phyloP scores from a whole-genome alignment of 1,284 basidiomycete species.

The Ganoderma meredithae region DNA sequence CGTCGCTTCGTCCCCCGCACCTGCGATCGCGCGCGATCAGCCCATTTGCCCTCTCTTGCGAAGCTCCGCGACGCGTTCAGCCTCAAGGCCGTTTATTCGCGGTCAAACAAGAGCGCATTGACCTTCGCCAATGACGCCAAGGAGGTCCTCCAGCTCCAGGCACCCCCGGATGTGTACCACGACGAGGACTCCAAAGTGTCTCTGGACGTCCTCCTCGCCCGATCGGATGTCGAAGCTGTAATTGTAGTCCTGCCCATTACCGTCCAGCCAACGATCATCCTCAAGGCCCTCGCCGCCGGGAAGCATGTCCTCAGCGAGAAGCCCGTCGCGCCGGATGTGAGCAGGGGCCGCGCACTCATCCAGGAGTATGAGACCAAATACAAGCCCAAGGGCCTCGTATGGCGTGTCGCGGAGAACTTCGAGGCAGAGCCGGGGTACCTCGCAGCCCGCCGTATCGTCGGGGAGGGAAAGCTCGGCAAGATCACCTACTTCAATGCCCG shows the following conservation, averaged over 20 bases:
- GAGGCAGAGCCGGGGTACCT: conserved; percentile 73
- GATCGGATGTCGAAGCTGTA: conserved; percentile 74
- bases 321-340: conserved; percentile 80
- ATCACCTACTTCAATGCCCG: conserved; percentile 69
- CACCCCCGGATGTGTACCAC: conserved; percentile 60
- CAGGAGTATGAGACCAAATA: conserved; percentile 69
- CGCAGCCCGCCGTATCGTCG: conserved; percentile 61
- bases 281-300: conserved; percentile 69
- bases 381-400: conserved; percentile 75
- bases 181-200: conserved; percentile 54
- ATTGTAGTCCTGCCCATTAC: conserved; percentile 83
- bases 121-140: conserved; percentile 56
- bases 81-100: conserved; percentile 82
- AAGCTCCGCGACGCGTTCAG: conserved; percentile 53
- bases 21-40: conserved; percentile 44
- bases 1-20: not conserved
- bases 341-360: conserved; percentile 68
- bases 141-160: conserved; percentile 49
- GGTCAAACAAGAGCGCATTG: conserved; percentile 68
- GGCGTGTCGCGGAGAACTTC: conserved; percentile 89
- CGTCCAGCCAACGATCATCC: conserved; percentile 71
- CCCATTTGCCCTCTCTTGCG: conserved; percentile 77
- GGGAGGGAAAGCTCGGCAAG: conserved; percentile 66
- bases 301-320: conserved; percentile 91
- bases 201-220: conserved; percentile 70